Percentiles rank a stretch among this genome's conserved stretches.
phyloP scores from a whole-genome alignment of 805 yeast genomes.

The Cyberlindnera americana region DNA sequence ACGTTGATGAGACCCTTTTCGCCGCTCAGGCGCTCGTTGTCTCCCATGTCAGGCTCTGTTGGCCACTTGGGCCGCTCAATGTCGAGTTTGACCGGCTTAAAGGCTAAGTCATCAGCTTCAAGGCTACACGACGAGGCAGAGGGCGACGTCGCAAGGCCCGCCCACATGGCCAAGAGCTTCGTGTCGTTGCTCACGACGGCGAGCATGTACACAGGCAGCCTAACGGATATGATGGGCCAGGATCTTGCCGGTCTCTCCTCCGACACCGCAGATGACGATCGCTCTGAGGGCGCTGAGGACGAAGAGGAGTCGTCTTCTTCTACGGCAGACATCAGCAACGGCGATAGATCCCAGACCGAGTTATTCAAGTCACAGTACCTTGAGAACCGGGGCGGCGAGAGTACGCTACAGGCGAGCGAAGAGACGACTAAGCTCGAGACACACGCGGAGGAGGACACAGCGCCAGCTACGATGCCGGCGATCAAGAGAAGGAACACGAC shows the following conservation, averaged over 20 bases:
- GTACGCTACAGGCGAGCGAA: slow-evolving; percentile 1
- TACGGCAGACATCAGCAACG: no score
- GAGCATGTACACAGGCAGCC: slow-evolving; percentile 38
- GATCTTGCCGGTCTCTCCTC: neutral
- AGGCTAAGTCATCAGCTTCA: neutral
- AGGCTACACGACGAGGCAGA: slow-evolving; percentile 12
- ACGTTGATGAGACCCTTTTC: slow-evolving; percentile 13
- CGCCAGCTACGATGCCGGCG: neutral
- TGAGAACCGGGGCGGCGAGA: neutral
- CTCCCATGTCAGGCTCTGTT: slow-evolving; percentile 11
- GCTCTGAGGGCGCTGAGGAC: neutral
- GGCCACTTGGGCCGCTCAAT: slow-evolving; percentile 12
- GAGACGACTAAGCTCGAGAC: neutral
- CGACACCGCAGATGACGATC: neutral
- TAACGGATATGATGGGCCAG: slow-evolving; percentile 32
- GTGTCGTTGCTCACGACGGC: slow-evolving; percentile 56
- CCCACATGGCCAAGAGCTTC: slow-evolving; percentile 48
- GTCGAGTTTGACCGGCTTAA: slow-evolving; percentile 3
- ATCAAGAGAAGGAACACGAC: slow-evolving; percentile 12
- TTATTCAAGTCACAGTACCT: no score
- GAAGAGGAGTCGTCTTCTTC: neutral
- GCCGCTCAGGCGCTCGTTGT: slow-evolving; percentile 10
- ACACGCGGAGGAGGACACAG: neutral
- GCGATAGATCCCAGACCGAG: no score
- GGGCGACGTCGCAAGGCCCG: slow-evolving; percentile 34